phyloP scores from a whole-genome alignment of 805 yeast species.

The Candida sithepensis region DNA sequence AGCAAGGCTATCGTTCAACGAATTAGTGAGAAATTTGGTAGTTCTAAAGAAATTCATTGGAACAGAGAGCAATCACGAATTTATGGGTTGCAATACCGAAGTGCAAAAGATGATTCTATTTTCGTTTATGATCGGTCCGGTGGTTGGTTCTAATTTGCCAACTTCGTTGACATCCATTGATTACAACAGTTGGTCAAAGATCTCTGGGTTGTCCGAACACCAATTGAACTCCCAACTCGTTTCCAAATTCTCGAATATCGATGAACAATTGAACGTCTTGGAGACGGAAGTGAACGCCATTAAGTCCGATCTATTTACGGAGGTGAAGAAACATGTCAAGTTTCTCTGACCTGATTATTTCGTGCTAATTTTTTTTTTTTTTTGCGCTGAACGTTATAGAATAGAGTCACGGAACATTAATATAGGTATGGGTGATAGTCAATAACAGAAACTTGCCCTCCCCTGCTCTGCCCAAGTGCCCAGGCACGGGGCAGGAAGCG shows the following conservation, averaged over 20 bases:
- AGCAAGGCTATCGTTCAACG: conserved; percentile 2
- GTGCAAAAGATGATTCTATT: conserved; percentile 10
- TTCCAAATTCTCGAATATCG: background rate
- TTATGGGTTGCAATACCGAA: background rate
- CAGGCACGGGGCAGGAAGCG: too few species aligned
- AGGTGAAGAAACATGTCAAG: conserved; percentile 19
- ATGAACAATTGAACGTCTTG: background rate
- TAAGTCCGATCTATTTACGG: conserved; percentile 10
- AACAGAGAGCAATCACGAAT: background rate
- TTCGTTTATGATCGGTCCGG: conserved; percentile 12
- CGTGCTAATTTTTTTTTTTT: too few species aligned
- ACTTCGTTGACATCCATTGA: conserved; percentile 1
- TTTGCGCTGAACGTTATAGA: too few species aligned
- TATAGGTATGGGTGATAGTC: too few species aligned
- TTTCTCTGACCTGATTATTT: conserved; percentile 12
- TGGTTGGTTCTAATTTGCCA: too few species aligned
- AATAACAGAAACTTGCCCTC: too few species aligned
- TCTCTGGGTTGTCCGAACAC: conserved; percentile 15
- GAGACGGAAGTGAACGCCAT: conserved; percentile 7
- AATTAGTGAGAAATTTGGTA: conserved; percentile 7
- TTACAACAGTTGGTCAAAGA: conserved; percentile 11
- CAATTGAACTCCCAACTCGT: conserved; percentile 5
- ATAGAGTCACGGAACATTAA: too few species aligned
- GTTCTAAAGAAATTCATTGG: conserved; percentile 8
- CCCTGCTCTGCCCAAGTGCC: too few species aligned